A percentile compares a stretch with the other conserved stretches of the same genome.
These are phyloP conservation scores for Calendula officinalis DNA, from an alignment of 129 eudicot species.

Conservation along the genomic window DNA sequence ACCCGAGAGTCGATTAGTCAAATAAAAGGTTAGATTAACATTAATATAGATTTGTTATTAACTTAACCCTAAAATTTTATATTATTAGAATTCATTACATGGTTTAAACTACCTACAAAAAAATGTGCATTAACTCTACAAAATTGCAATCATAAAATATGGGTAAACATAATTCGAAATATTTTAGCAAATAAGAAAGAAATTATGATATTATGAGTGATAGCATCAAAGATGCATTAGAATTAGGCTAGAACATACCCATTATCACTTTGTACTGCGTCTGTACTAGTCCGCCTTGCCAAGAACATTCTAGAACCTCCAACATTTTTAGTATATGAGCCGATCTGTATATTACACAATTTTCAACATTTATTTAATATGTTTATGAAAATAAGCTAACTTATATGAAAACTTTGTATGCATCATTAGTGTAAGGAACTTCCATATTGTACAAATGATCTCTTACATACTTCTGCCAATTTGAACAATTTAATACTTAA, in stretches of 20 bases:
- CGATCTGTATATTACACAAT: constrained; percentile 34
- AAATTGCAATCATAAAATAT: background rate
- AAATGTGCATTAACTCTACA: constrained; percentile 2
- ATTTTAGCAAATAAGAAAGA: background rate
- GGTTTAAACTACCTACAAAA: background rate
- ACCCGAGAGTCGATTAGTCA: constrained; percentile 32
- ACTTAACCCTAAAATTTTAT: background rate
- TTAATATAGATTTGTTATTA: background rate
- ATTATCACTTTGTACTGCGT: constrained; percentile 44
- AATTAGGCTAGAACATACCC: constrained; percentile 32
- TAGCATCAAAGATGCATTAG: background rate
- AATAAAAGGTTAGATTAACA: background rate
- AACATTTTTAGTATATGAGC: constrained; percentile 27
- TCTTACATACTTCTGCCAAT: constrained; percentile 1
- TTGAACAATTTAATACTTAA: background rate
- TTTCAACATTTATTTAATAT: constrained; percentile 8
- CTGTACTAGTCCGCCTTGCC: constrained; percentile 44
- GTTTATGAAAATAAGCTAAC: background rate
- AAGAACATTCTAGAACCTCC: constrained; percentile 29
- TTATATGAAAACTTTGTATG: constrained; percentile 4
- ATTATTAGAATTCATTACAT: background rate
- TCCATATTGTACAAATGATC: background rate
- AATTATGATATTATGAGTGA: background rate
- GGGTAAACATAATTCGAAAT: background rate
- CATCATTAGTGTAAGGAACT: background rate